A percentile compares a stretch with the other conserved stretches of the same genome.
These are phyloP conservation scores for Thecaphora thlaspeos DNA, from an alignment of 1,284 basidiomycete genomes.

Conservation along the genomic window DNA sequence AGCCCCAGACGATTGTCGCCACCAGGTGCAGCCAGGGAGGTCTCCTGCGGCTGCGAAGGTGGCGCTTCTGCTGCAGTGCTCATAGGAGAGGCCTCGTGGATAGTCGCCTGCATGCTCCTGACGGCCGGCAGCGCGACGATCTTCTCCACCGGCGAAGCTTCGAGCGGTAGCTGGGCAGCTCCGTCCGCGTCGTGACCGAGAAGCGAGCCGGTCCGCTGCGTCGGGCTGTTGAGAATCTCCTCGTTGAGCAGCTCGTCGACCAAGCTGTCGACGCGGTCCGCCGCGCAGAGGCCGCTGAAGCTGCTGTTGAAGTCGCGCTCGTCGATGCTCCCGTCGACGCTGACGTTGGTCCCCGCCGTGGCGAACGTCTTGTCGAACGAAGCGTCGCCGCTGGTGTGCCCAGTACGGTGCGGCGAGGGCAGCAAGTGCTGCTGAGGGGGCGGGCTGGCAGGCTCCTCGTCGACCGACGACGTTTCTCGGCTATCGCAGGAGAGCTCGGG, in stretches of 20 bases:
- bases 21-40: background rate
- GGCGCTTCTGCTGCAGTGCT: slow-evolving; percentile 3
- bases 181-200: no score
- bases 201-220: slow-evolving; percentile 1
- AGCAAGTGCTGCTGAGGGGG: background rate
- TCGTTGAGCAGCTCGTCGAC: slow-evolving; percentile 51
- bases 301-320: slow-evolving; percentile 26
- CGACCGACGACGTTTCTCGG: slow-evolving; percentile 31
- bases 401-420: background rate
- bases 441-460: slow-evolving; percentile 28
- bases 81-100: background rate
- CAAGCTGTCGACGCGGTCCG: slow-evolving; percentile 49
- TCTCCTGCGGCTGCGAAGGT: background rate
- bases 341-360: slow-evolving; percentile 7
- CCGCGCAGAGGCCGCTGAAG: slow-evolving; percentile 34
- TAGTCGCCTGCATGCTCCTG: slow-evolving; percentile 2
- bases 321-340: slow-evolving; percentile 1
- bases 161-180: no score
- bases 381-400: slow-evolving; percentile 5
- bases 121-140: slow-evolving; percentile 1
- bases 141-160: no score
- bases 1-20: slow-evolving; percentile 8
- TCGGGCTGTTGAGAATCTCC: slow-evolving; percentile 41
- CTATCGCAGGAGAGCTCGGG: slow-evolving; percentile 34
- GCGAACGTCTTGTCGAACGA: slow-evolving; percentile 17